Percentiles rank a stretch among this genome's conserved stretches.
These are phyloP conservation scores for Nidula niveotomentosa DNA, from an alignment of 1,284 basidiomycete species.

Conservation along the genomic window DNA sequence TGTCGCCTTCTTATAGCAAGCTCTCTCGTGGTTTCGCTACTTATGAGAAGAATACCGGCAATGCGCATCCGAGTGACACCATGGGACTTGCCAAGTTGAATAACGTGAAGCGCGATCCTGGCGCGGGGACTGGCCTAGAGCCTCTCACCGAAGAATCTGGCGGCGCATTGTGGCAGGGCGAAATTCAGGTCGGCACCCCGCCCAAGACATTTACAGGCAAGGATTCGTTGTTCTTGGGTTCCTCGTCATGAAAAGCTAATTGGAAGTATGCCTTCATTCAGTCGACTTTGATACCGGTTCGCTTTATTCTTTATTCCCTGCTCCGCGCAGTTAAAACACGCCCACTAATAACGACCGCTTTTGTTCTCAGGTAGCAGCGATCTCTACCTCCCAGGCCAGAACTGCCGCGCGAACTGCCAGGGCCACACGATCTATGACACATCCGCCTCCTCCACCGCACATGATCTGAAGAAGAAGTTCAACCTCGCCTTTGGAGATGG, in stretches of 20 bases:
- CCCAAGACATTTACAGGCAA: conserved; percentile 26
- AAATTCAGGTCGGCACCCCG: conserved; percentile 43
- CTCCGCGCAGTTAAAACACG: background rate
- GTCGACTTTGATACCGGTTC: conserved; percentile 44
- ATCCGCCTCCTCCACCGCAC: conserved; percentile 30
- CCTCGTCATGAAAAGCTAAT: background rate
- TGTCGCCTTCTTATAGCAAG: conserved; percentile 24
- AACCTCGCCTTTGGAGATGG: conserved; percentile 55
- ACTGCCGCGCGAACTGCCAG: conserved; percentile 25
- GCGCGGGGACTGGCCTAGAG: conserved; percentile 17
- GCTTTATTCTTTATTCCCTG: conserved; percentile 1
- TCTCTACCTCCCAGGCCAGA: conserved; percentile 36
- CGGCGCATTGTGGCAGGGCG: conserved; percentile 31
- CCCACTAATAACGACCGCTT: background rate
- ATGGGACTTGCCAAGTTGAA: conserved; percentile 10
- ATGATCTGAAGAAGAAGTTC: conserved; percentile 33
- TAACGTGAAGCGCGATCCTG: no score
- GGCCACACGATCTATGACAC: conserved; percentile 28
- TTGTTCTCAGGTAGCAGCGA: conserved; percentile 29
- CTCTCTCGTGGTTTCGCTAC: conserved; percentile 30
- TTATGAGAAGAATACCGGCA: conserved; percentile 37
- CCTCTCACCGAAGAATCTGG: conserved; percentile 27
- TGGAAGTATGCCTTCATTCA: conserved; percentile 9
- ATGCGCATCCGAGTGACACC: conserved; percentile 26
- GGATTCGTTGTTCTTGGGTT: background rate